Percentiles rank a stretch among this genome's conserved stretches.
Evolutionary conservation across 805 yeast genomes (phyloP).

Genomic region (Yarrowia sp.): DNA sequence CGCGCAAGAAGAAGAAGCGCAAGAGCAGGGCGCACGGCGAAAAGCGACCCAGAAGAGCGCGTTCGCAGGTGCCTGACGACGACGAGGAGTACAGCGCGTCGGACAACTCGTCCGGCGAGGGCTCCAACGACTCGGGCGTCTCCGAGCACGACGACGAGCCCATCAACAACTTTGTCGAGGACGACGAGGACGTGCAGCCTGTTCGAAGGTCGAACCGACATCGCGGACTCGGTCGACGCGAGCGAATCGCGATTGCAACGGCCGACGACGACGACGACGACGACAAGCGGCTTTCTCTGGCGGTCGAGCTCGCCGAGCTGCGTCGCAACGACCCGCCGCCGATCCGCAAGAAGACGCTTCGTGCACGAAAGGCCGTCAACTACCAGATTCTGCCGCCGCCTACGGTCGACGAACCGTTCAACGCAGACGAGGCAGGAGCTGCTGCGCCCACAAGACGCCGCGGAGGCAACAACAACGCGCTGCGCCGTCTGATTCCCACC

Average conservation of each 20-base stretch:
- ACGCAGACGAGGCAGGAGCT: conserved; percentile 36
- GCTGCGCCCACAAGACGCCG: conserved; percentile 38
- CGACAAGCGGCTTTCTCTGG: conserved; percentile 20
- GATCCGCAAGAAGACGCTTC: conserved; percentile 42
- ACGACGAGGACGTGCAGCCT: conserved; percentile 16
- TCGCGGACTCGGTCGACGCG: conserved; percentile 1
- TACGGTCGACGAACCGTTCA: conserved; percentile 38
- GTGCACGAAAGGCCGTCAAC: conserved; percentile 71
- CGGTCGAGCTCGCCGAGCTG: conserved; percentile 33
- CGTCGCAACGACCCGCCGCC: conserved; percentile 48
- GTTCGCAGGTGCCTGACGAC: conserved; percentile 22
- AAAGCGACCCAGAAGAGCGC: conserved; percentile 7
- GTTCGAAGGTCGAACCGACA: not conserved
- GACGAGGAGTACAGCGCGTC: conserved; percentile 13
- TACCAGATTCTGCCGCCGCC: conserved; percentile 84
- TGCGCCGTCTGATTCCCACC: conserved; percentile 81
- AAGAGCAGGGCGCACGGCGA: conserved; percentile 1
- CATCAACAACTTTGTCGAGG: conserved; percentile 20
- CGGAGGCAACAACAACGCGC: conserved; percentile 43
- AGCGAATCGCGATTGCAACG: conserved; percentile 4
- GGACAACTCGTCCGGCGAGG: conserved; percentile 15
- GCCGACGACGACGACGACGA: conserved; percentile 29
- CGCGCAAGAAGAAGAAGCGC: conserved; percentile 13
- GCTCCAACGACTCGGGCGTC: not conserved
- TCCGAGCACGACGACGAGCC: conserved; percentile 12